Evolutionary conservation across 208 protist genomes (phyloP).

Genomic region (Crithidia sp.): DNA sequence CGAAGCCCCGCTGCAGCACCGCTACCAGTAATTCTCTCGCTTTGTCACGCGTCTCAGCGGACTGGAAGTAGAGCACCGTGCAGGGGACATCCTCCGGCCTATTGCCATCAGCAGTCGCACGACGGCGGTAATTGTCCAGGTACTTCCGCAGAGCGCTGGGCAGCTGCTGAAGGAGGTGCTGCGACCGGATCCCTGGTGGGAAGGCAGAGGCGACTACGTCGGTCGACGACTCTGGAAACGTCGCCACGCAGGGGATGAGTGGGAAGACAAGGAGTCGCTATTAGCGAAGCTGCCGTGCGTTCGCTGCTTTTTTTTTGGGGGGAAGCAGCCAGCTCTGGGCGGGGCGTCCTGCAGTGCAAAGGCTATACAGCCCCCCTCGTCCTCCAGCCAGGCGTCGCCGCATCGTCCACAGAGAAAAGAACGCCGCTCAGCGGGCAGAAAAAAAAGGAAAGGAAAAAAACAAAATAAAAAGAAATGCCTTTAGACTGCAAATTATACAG

Average conservation of each 20-base stretch:
- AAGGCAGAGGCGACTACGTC: no score
- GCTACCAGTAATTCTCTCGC: not conserved
- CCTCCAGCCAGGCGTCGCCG: no score
- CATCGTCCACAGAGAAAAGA: no score
- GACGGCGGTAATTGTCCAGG: not conserved
- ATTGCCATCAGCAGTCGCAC: no score
- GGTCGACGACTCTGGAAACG: not conserved
- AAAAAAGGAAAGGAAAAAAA: not conserved
- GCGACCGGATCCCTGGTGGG: not conserved
- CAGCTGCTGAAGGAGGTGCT: not conserved
- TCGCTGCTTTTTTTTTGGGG: no score
- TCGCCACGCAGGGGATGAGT: conserved; percentile 5
- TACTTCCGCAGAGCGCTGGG: not conserved
- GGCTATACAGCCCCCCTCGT: no score
- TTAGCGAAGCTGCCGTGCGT: no score
- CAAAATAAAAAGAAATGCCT: not conserved
- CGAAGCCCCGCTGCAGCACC: not conserved
- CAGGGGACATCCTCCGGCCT: no score
- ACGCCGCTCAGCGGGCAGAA: not conserved
- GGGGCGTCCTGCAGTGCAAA: no score
- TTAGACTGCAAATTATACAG: not conserved
- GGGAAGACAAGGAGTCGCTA: not conserved
- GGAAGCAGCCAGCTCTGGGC: no score
- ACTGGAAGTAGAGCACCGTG: not conserved
- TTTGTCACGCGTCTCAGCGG: not conserved